Percentiles rank a stretch among this genome's conserved stretches.
phyloP scores from a whole-genome alignment of 495 filamentous ascomycete genomes.

The Chaetomidium leptoderma region DNA sequence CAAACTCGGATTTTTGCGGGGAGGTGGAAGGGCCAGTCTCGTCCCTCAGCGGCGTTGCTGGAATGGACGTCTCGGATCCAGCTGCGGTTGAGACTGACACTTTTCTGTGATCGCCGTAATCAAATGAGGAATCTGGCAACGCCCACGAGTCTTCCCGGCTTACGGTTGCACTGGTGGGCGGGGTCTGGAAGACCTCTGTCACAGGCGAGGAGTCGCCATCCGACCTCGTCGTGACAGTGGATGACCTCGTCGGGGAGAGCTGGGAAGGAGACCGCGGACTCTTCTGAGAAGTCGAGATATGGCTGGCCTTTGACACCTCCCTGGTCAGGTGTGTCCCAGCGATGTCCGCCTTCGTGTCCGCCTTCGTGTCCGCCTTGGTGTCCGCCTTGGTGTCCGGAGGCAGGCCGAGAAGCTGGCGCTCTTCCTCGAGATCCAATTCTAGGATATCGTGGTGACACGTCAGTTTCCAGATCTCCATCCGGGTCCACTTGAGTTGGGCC shows the following conservation, averaged over 20 bases:
- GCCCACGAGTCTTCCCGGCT: slow-evolving; percentile 50
- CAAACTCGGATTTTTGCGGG: slow-evolving; percentile 23
- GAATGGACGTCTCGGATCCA: slow-evolving; percentile 34
- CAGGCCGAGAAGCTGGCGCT: slow-evolving; percentile 44
- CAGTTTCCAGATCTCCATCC: slow-evolving; percentile 89
- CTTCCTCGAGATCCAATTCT: slow-evolving; percentile 76
- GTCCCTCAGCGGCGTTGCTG: slow-evolving; percentile 31
- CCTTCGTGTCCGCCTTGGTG: slow-evolving; percentile 22
- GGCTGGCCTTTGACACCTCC: slow-evolving; percentile 31
- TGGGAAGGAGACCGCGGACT: slow-evolving; percentile 33
- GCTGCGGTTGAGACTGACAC: slow-evolving; percentile 41
- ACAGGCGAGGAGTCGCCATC: slow-evolving; percentile 35
- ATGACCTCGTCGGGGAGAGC: slow-evolving; percentile 29
- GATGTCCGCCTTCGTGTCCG: slow-evolving; percentile 24
- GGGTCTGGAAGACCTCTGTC: slow-evolving; percentile 45
- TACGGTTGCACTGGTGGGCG: slow-evolving; percentile 44
- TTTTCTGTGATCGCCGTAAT: slow-evolving; percentile 34
- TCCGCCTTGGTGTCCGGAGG: slow-evolving; percentile 27
- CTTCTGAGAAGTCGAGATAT: slow-evolving; percentile 23
- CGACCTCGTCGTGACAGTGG: slow-evolving; percentile 27
- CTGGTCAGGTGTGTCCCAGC: too few species aligned
- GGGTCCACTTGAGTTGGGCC: slow-evolving; percentile 85
- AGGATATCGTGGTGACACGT: slow-evolving; percentile 90
- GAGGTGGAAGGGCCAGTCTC: slow-evolving; percentile 21
- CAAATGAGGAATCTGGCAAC: slow-evolving; percentile 46